A percentile compares a stretch with the other conserved stretches of the same genome.
phyloP scores from a whole-genome alignment of 345 rosid genomes.

The Lepidium aucheri region DNA sequence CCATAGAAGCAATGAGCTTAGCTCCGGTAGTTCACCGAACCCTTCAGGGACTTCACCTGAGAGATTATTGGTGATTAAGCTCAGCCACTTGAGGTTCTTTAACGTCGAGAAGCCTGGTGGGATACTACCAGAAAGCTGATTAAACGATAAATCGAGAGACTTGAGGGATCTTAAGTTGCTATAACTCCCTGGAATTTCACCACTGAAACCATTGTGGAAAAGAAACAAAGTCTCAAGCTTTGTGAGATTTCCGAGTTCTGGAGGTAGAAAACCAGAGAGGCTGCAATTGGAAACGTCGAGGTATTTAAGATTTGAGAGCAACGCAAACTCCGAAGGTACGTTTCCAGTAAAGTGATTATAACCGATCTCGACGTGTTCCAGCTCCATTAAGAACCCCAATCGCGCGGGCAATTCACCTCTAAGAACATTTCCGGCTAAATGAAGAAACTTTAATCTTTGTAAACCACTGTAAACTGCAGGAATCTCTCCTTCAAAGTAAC shows the following conservation, averaged over 20 bases:
- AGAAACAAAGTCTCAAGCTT: conserved; percentile 50
- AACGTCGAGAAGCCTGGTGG: conserved; percentile 47
- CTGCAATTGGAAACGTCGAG: conserved; percentile 55
- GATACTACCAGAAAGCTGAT: conserved; percentile 59
- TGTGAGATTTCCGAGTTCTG: conserved; percentile 53
- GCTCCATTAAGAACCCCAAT: conserved; percentile 48
- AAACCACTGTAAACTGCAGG: conserved; percentile 57
- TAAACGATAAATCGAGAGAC: conserved; percentile 61
- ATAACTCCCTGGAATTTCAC: conserved; percentile 67
- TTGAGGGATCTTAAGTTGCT: conserved; percentile 38
- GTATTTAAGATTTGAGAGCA: conserved; percentile 49
- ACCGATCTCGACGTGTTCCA: conserved; percentile 75
- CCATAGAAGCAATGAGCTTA: conserved; percentile 59
- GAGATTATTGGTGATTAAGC: conserved; percentile 52
- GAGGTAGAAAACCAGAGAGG: conserved; percentile 60
- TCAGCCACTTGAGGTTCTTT: conserved; percentile 47
- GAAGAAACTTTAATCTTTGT: conserved; percentile 39
- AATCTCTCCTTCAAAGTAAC: conserved; percentile 78
- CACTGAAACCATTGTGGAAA: conserved; percentile 44
- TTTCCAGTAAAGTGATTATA: conserved; percentile 56
- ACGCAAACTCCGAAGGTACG: conserved; percentile 50
- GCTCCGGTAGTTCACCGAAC: conserved; percentile 52
- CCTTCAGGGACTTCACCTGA: conserved; percentile 60
- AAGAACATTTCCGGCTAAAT: conserved; percentile 66
- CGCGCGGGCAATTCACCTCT: conserved; percentile 56